Base-by-base conservation (phyloP, 108 stramenopile genomes). In the Skeletonema marinoi region DNA sequence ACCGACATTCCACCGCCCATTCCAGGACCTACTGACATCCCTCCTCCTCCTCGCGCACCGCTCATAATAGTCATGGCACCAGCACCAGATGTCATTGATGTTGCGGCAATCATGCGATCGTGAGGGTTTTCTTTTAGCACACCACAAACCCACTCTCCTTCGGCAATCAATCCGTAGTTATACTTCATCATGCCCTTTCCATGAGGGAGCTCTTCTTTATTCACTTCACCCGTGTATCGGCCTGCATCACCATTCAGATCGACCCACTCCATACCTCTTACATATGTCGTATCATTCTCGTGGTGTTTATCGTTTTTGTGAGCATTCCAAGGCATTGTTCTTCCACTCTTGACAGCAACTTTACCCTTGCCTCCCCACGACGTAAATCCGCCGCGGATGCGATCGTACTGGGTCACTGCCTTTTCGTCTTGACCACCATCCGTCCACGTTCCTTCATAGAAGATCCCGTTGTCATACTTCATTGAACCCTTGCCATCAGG, bases 161-260 rank as follows among this genome's bases (percentile, higher is more conserved):
- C 62, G 39, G 85, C 86, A 29, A 72, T 59, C 19, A 86, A 68
- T 41, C 81, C 84, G 66, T 73, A 71, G 17, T 85, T 74, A 38
- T 87, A 89, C 32, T 72, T 73, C 88, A 89, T 89, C 12, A 41
- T 77, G 6, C 88, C 88, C 16, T 38, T 35, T n/a, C 84, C 86
- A 71, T 87, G 84, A n/a, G 88, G 88, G 35, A 42, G 16, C 2
- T 39, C 16, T 2, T 64, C 32, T 8, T 38, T 39, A 39, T 64
- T 38, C 6, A 64, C 63, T 29, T 64, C 63, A 39, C 63, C 63
- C 3, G 63, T 64, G 11, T 64, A 64, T 64, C 63, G 30, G 6
- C 63, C 63, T 8, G 35, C 8, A 10, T 64, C 63, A 8, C 63
- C 63, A 38, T 64, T 64, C 41, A 64, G 63, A 39, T 64, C 63